Percentiles rank a stretch among this genome's conserved stretches.
phyloP scores from a whole-genome alignment of 1,284 basidiomycete species.

The Phlebopus sp. region DNA sequence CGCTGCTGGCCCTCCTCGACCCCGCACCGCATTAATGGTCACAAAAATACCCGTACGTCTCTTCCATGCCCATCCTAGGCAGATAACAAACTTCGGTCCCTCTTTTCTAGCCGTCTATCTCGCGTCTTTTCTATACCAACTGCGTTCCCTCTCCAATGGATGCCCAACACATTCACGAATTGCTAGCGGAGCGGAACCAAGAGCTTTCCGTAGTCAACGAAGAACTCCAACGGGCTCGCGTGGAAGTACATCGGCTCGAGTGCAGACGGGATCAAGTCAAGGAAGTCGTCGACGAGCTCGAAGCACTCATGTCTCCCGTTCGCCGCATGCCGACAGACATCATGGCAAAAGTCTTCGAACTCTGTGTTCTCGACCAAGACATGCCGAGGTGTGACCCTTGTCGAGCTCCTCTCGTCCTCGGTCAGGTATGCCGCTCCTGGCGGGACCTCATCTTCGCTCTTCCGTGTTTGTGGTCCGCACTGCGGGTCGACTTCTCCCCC shows the following conservation, averaged over 20 bases:
- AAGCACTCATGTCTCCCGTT: slow-evolving; percentile 30
- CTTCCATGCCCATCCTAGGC: slow-evolving; percentile 1
- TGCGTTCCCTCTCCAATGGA: slow-evolving; percentile 25
- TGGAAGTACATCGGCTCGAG: slow-evolving; percentile 20
- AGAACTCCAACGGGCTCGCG: slow-evolving; percentile 24
- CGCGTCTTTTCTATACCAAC: slow-evolving; percentile 29
- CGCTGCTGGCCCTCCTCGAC: neutral
- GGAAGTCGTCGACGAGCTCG: slow-evolving; percentile 22
- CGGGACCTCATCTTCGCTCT: slow-evolving; percentile 29
- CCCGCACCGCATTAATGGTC: slow-evolving; percentile 5
- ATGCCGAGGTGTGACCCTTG: slow-evolving; percentile 12
- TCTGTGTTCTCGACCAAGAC: slow-evolving; percentile 15
- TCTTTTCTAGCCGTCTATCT: slow-evolving; percentile 21
- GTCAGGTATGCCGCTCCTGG: slow-evolving; percentile 31
- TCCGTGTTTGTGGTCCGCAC: slow-evolving; percentile 23
- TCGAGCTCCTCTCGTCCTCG: slow-evolving; percentile 23
- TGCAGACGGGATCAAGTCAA: slow-evolving; percentile 8
- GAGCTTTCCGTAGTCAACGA: slow-evolving; percentile 13
- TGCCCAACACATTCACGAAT: slow-evolving; percentile 8
- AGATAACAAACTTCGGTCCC: neutral
- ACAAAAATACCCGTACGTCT: slow-evolving; percentile 23
- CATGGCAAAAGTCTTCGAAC: slow-evolving; percentile 27
- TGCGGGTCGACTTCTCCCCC: slow-evolving; percentile 26
- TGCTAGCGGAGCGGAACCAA: slow-evolving; percentile 19
- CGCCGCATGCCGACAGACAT: slow-evolving; percentile 33